Base-by-base conservation (phyloP, 305 asterid species). In the Rubia tinctorum region DNA sequence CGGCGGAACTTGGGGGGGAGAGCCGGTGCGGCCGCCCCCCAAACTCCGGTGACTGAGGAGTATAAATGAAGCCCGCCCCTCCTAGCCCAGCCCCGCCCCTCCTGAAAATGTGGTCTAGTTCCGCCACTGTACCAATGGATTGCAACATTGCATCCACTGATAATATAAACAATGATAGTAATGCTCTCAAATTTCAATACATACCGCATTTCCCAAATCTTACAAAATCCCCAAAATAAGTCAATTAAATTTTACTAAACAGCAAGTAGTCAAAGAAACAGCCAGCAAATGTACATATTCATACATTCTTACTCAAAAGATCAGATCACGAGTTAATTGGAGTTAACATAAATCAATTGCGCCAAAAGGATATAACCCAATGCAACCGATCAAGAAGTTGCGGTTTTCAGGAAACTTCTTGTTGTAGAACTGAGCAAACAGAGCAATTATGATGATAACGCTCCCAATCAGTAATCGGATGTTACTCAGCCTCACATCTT, bases 371-470 rank as follows among this genome's bases (percentile, higher is more conserved):
- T 94, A 94, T 94, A 86, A 89, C 10, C 72, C 84, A 73, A 88
- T 94, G 96, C 97, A 91, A 40, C 87, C 88, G 34, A 94, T 82
- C 71, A 94, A 89, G 78, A 88, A 94, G 85, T 88, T 83, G 69
- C 83, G 83, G 69, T 94, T 91, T 39, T 87, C 97, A 0, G 96
- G 97, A 71, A 91, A 91, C 77, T 94, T 89, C 89, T 91, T 91
- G 76, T 88, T 84, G 86, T 94, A 94, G 77, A 94, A 91, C 89
- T 94, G 97, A 13, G 98, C 97, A 66, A 94, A 85, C 61, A 94
- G 87, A 7, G 97, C 98, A 72, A 91, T 82, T 45, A 80, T 72
- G 66, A 94, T 87, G 78, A 90, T 89, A 73, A 88, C 45, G 42
- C 79, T 71, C 47, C 98, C 97, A 23, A 94, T 75, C 82, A 91